These are phyloP conservation scores for Tolypocladium pustulatum DNA, from an alignment of 2,329 filamentous ascomycete species.

Conservation along the genomic window DNA sequence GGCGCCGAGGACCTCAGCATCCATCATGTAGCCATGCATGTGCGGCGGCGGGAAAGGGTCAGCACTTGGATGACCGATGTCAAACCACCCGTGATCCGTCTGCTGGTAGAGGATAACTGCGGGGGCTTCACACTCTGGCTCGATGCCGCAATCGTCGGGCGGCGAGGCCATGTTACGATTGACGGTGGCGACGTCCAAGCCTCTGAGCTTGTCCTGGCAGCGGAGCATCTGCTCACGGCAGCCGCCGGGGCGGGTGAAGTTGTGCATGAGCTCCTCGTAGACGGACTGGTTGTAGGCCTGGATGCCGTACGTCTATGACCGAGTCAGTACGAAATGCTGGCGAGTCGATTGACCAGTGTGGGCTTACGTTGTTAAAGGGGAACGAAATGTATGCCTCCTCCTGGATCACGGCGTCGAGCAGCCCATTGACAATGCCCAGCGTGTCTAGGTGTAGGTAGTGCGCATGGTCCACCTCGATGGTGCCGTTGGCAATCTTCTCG, in stretches of 20 bases:
- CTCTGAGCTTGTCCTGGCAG: constrained; percentile 39
- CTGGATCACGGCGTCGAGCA: constrained; percentile 54
- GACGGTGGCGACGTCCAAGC: constrained; percentile 38
- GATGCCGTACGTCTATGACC: constrained; percentile 41
- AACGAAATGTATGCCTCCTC: constrained; percentile 44
- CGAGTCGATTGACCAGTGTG: not conserved
- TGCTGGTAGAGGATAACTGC: constrained; percentile 45
- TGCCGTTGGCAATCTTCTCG: constrained; percentile 23
- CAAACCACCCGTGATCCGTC: constrained; percentile 44
- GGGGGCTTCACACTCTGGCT: constrained; percentile 38
- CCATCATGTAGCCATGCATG: constrained; percentile 52
- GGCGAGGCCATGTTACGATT: constrained; percentile 18
- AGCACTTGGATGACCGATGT: constrained; percentile 43
- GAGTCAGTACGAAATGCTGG: constrained; percentile 1
- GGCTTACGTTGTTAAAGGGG: constrained; percentile 46
- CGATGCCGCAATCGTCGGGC: constrained; percentile 32
- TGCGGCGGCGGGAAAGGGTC: constrained; percentile 57
- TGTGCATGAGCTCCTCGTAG: constrained; percentile 16
- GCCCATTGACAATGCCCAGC: constrained; percentile 61
- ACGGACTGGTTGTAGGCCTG: constrained; percentile 39
- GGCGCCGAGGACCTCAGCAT: constrained; percentile 41
- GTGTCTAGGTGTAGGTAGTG: constrained; percentile 45
- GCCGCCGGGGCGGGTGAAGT: constrained; percentile 26
- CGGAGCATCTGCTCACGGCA: constrained; percentile 41
- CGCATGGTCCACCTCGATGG: constrained; percentile 26